Base-by-base conservation (phyloP, 352 stramenopile genomes). In the Globisporangium spinosum region DNA sequence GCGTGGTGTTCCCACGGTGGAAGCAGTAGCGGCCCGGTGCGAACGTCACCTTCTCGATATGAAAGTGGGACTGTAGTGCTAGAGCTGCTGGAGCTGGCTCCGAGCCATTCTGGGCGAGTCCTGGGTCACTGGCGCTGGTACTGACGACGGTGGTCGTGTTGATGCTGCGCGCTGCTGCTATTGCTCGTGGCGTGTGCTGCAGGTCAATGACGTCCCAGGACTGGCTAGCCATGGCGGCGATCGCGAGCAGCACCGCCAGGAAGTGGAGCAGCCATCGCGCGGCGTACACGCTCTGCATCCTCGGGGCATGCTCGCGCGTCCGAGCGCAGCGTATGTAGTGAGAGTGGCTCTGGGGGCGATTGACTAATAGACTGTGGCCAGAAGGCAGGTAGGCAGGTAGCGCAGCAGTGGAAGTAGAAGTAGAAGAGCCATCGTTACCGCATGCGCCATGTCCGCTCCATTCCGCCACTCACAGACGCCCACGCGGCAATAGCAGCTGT, bases 11-110 rank as follows among this genome's bases (percentile, higher is more conserved):
- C 51, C 8, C 53, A 20, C 73, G 64, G 10, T 70, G 64, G 2
- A 89, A 32, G 49, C 83, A 91, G 64, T 86, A 83, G 35, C 74
- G 76, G 15, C 67, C 67, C 0, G 83, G 83, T 12, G 83, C 68
- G 12, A 91, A 80, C 25, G 73, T 67, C 15, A 89, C 70, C 27
- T 72, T 73, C 20, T 60, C 12, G 15, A 61, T 58, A 2, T 13
- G 1, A 23, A 10, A 23, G 25, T 17, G 53, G 1, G 12, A 20
- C 64, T 0, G 17, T 23, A 35, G 23, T 29, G 23, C 38, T 65
- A 7, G 58, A 43, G 9, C 59, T 15, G n/a, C 38, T 65, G 9
- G 58, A 43, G 9, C 59, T 15, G n/a, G 25, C 17, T 25, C 71
- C 20, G 66, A 77, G 43, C 12, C 43, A 20, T 32, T 38, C 7